phyloP scores from a whole-genome alignment of 306 rosid species.

The Trifolium dubium region DNA sequence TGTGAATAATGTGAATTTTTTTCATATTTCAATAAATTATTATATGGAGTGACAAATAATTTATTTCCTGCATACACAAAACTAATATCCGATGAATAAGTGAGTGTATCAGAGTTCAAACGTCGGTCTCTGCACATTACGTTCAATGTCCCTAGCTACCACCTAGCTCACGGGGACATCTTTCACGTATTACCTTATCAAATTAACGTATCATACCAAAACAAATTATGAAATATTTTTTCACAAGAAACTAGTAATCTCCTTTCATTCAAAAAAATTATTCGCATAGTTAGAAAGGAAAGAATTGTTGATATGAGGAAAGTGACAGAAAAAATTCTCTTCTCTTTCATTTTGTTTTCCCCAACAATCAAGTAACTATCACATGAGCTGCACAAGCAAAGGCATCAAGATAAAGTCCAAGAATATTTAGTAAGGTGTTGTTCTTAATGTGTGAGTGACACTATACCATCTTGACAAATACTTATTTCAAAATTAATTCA shows the following conservation, averaged over 20 bases:
- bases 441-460: neutral
- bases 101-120: too few species aligned
- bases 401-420: neutral
- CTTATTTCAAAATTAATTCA: too few species aligned
- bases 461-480: neutral
- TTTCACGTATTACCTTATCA: too few species aligned
- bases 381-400: neutral
- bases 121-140: too few species aligned
- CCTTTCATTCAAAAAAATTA: neutral
- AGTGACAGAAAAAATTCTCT: neutral
- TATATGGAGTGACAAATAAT: neutral
- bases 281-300: neutral
- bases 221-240: too few species aligned
- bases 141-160: too few species aligned
- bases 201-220: too few species aligned
- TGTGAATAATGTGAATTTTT: conserved; percentile 21
- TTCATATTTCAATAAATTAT: conserved; percentile 31
- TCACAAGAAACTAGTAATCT: neutral
- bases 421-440: neutral
- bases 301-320: neutral
- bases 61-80: neutral
- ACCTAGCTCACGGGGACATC: too few species aligned
- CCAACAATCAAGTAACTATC: neutral
- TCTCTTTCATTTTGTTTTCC: neutral
- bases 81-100: neutral